Evolutionary conservation across 2,329 filamentous ascomycete genomes (phyloP).

Genomic region (Xylaria sp.): DNA sequence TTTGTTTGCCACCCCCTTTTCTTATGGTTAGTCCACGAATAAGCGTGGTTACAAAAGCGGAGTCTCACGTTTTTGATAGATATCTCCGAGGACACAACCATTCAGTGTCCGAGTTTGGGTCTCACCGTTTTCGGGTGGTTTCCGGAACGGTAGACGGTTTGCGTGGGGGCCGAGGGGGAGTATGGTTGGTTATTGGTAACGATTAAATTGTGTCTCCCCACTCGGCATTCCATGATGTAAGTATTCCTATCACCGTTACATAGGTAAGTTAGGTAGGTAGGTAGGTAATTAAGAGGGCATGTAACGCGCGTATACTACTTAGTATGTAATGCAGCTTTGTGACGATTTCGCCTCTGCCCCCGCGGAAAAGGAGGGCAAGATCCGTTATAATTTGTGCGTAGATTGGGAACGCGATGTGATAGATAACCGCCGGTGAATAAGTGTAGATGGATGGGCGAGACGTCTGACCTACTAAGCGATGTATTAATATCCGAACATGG

Average conservation of each 20-base stretch:
- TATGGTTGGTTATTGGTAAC: neutral
- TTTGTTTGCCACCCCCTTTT: neutral
- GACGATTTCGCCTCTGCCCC: no score
- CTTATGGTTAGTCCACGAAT: slow-evolving; percentile 13
- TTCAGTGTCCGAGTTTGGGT: neutral
- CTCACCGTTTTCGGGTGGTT: neutral
- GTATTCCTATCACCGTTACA: neutral
- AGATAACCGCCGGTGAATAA: neutral
- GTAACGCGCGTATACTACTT: neutral
- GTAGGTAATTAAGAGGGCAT: neutral
- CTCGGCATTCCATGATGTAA: neutral
- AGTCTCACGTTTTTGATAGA: slow-evolving; percentile 9
- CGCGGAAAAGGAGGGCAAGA: neutral
- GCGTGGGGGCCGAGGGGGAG: neutral
- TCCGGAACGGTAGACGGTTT: neutral
- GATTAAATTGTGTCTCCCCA: neutral
- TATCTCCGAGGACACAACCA: slow-evolving; percentile 12
- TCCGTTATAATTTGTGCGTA: neutral
- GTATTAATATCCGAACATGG: neutral
- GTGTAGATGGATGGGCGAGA: neutral
- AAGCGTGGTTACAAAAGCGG: slow-evolving; percentile 16
- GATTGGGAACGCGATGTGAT: neutral
- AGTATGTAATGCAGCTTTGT: neutral
- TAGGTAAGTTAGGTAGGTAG: neutral
- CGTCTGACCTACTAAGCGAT: neutral